Conservation (phyloP, 306 rosid genomes). For the Lathyrus sativus region DNA sequence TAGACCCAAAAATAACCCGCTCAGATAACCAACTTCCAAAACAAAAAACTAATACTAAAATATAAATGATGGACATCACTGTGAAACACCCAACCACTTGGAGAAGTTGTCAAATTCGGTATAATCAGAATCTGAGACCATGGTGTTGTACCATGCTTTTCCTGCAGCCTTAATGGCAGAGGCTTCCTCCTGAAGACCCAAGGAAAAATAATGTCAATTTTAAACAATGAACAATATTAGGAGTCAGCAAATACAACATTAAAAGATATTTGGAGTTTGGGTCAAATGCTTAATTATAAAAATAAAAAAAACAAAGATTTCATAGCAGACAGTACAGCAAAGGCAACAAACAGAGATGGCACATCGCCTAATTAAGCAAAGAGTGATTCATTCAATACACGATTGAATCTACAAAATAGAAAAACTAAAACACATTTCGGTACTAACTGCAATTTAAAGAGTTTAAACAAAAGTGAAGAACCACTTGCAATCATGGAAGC, state of each 20-base stretch:
- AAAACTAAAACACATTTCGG: not conserved
- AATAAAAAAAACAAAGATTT: not conserved
- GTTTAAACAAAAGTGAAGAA: not conserved
- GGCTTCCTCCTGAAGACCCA: slow-evolving; percentile 63
- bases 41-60: not conserved
- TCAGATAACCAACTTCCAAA: not conserved
- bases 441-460: not conserved
- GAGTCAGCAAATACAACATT: not conserved
- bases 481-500: not conserved
- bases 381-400: not conserved
- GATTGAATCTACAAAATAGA: not conserved
- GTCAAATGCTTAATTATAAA: not conserved
- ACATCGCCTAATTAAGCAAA: not conserved
- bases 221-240: not conserved
- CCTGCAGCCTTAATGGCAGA: slow-evolving; percentile 69
- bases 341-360: not conserved
- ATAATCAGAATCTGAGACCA: slow-evolving; percentile 86
- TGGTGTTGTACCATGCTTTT: slow-evolving; percentile 74
- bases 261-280: not conserved
- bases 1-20: not conserved
- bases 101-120: slow-evolving; percentile 75
- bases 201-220: not conserved
- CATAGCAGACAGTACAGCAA: not conserved
- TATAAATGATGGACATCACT: slow-evolving; percentile 14
- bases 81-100: slow-evolving; percentile 67